Evolutionary conservation across 345 rosid species (phyloP).

Genomic region (Reutealis trisperma): DNA sequence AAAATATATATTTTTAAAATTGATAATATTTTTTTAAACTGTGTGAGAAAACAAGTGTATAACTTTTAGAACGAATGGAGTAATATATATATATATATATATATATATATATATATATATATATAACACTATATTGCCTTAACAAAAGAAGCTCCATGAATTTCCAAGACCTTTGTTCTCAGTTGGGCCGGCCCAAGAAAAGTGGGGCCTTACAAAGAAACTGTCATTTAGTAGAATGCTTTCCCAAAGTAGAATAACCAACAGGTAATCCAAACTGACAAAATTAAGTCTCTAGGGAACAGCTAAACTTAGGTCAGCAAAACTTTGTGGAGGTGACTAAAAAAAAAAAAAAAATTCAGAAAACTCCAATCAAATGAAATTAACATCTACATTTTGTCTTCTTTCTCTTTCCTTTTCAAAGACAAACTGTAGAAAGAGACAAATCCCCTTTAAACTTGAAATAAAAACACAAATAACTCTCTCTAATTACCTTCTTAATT

Average conservation of each 20-base stretch:
- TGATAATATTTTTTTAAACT: no score
- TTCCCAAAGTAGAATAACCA: slow-evolving; percentile 3
- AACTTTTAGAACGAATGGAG: no score
- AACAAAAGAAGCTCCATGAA: neutral
- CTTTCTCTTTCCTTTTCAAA: slow-evolving; percentile 14
- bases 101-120: no score
- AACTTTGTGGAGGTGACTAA: slow-evolving; percentile 16
- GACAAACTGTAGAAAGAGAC: slow-evolving; percentile 19
- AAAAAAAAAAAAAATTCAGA: no score
- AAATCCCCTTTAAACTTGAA: neutral
- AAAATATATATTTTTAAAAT: no score
- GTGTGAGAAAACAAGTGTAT: no score
- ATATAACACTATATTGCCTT: no score
- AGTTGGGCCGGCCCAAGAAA: slow-evolving; percentile 46
- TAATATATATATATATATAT: no score
- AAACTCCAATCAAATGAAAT: slow-evolving; percentile 29
- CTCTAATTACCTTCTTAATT: slow-evolving; percentile 1
- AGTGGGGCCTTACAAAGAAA: slow-evolving; percentile 21
- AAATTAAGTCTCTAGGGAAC: slow-evolving; percentile 29
- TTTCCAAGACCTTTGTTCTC: slow-evolving; percentile 12
- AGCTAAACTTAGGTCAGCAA: slow-evolving; percentile 17
- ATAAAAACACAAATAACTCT: slow-evolving; percentile 29
- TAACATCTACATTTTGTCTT: slow-evolving; percentile 12
- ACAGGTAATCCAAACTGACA: slow-evolving; percentile 25
- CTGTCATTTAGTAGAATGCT: slow-evolving; percentile 30